Percentiles rank a stretch among this genome's conserved stretches.
phyloP scores from a whole-genome alignment of 192 early-diverging fungal species.

The Backusella luteola region DNA sequence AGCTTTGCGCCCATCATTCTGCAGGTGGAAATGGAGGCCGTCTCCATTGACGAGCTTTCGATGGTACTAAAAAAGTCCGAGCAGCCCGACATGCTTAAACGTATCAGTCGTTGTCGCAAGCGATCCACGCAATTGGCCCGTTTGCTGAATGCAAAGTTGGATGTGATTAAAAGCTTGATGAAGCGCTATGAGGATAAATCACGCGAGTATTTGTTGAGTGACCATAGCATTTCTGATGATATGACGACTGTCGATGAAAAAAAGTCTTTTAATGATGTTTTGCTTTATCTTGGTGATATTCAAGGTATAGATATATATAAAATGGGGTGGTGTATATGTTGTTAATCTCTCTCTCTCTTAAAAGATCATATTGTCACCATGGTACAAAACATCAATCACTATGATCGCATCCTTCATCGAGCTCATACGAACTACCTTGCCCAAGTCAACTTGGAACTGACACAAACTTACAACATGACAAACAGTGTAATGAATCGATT shows the following conservation, averaged over 20 bases:
- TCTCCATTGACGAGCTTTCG: slow-evolving; percentile 75
- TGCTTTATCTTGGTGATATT: slow-evolving; percentile 80
- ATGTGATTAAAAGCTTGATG: slow-evolving; percentile 69
- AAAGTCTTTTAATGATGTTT: slow-evolving; percentile 46
- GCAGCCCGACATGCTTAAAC: slow-evolving; percentile 68
- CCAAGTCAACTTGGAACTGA: slow-evolving; percentile 72
- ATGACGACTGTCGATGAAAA: background rate
- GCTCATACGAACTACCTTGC: slow-evolving; percentile 81
- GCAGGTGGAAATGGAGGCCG: slow-evolving; percentile 72
- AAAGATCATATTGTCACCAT: slow-evolving; percentile 70
- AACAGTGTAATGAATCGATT: slow-evolving; percentile 86
- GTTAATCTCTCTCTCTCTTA: background rate
- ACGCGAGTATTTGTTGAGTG: slow-evolving; percentile 15
- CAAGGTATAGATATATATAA: slow-evolving; percentile 46
- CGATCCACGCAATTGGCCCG: slow-evolving; percentile 66
- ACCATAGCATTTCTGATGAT: slow-evolving; percentile 11
- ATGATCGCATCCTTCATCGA: slow-evolving; percentile 71
- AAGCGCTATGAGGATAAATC: slow-evolving; percentile 50
- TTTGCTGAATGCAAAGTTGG: slow-evolving; percentile 63
- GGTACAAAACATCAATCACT: slow-evolving; percentile 62
- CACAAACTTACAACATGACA: slow-evolving; percentile 74
- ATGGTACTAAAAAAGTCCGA: slow-evolving; percentile 51
- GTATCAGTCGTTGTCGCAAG: slow-evolving; percentile 74
- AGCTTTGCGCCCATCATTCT: slow-evolving; percentile 62
- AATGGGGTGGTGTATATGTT: background rate